Evolutionary conservation across 345 rosid species (phyloP).

Genomic region (Cardamine chenopodiifolia): DNA sequence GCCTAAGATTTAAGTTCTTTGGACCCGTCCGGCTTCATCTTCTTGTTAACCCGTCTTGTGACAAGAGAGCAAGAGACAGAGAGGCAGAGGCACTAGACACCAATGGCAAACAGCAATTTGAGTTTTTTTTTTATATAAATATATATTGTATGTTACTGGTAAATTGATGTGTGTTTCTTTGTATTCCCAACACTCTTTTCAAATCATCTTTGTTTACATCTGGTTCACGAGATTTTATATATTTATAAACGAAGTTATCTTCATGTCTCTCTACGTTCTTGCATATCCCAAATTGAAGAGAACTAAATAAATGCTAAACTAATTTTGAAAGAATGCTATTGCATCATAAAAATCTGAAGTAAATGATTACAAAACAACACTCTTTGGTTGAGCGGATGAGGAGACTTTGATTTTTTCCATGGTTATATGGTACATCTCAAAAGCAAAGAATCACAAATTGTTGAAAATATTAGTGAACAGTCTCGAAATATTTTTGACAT

Average conservation of each 20-base stretch:
- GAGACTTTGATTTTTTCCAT: too few species aligned
- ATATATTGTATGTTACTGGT: slow-evolving; percentile 28
- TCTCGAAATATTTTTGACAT: too few species aligned
- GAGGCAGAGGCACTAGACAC: slow-evolving; percentile 26
- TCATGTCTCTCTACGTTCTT: neutral
- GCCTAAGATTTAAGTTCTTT: slow-evolving; percentile 75
- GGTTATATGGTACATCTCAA: too few species aligned
- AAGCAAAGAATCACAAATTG: too few species aligned
- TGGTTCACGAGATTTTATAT: neutral
- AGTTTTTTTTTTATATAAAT: neutral
- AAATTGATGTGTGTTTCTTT: slow-evolving; percentile 36
- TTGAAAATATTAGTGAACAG: too few species aligned
- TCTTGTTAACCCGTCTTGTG: slow-evolving; percentile 18
- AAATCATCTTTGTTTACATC: slow-evolving; percentile 20
- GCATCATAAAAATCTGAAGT: neutral
- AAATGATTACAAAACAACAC: neutral
- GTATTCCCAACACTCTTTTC: slow-evolving; percentile 23
- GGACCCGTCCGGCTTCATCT: slow-evolving; percentile 39
- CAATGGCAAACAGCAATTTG: slow-evolving; percentile 3
- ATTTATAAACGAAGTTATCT: neutral
- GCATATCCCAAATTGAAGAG: neutral
- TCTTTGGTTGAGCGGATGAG: neutral
- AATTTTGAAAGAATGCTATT: neutral
- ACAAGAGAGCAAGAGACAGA: slow-evolving; percentile 25
- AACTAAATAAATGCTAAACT: neutral